Conservation (phyloP, 1,139 yeast genomes). For the Kodamaea fungicola region DNA sequence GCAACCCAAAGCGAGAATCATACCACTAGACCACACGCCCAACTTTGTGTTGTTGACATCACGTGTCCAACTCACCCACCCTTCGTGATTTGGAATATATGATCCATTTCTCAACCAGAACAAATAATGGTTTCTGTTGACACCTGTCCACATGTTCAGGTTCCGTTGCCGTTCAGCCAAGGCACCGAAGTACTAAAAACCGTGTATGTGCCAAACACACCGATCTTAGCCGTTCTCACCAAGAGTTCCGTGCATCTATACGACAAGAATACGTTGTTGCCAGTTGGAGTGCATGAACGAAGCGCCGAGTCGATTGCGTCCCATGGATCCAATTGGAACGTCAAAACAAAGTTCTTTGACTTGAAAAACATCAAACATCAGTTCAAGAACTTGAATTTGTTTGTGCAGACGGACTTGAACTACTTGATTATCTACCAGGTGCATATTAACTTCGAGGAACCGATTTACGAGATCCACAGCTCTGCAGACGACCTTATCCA, state of each 20-base stretch:
- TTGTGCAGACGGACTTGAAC: constrained; percentile 31
- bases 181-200: constrained; percentile 19
- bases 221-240: constrained; percentile 33
- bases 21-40: constrained; percentile 25
- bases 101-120: background rate
- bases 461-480: constrained; percentile 32
- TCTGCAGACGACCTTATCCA: constrained; percentile 28
- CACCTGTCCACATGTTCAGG: constrained; percentile 31
- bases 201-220: constrained; percentile 31
- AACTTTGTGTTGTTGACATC: background rate
- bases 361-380: constrained; percentile 25
- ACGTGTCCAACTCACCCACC: no score
- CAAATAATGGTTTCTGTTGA: constrained; percentile 38
- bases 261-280: constrained; percentile 32
- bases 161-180: constrained; percentile 20
- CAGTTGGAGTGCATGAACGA: constrained; percentile 32
- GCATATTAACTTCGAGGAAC: constrained; percentile 26
- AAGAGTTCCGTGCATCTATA: constrained; percentile 23
- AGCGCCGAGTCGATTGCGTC: constrained; percentile 26
- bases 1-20: constrained; percentile 22
- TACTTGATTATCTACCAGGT: constrained; percentile 36
- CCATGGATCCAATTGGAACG: constrained; percentile 30
- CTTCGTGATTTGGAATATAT: background rate
- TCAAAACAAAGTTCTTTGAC: constrained; percentile 25
- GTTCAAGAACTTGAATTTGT: constrained; percentile 31